Evolutionary conservation across 140 eudicot species (phyloP).

Genomic region (Anethum foeniculum): DNA sequence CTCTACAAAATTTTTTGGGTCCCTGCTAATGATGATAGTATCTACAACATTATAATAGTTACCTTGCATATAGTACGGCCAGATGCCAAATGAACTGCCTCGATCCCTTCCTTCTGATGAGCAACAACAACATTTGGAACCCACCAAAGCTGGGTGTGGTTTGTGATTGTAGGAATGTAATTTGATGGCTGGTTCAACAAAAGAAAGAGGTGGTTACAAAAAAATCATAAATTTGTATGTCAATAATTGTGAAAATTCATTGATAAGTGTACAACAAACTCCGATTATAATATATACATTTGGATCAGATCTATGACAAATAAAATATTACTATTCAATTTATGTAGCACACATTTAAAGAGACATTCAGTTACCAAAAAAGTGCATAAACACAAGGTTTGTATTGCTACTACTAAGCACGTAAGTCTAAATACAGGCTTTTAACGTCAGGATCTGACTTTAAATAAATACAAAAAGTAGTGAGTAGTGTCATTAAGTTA

Average conservation of each 20-base stretch:
- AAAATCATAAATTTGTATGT: background rate
- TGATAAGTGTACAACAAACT: background rate
- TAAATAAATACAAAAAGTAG: no score
- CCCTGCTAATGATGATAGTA: background rate
- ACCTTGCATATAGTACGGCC: conserved; percentile 98
- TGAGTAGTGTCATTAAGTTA: no score
- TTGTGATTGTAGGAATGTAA: conserved; percentile 90
- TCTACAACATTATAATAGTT: conserved; percentile 6
- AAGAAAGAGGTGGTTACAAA: conserved; percentile 7
- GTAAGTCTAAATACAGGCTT: background rate
- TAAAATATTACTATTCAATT: background rate
- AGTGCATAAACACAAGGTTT: background rate
- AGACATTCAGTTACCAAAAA: background rate
- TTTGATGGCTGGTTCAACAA: conserved; percentile 46
- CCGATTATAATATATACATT: background rate
- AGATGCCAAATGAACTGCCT: conserved; percentile 90
- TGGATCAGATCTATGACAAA: background rate
- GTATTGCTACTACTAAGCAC: background rate
- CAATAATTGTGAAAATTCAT: background rate
- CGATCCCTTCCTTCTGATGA: conserved; percentile 95
- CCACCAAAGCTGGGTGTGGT: conserved; percentile 96
- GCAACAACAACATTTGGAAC: conserved; percentile 96
- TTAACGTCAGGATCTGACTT: no score
- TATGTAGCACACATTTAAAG: background rate
- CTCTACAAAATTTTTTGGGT: background rate